Base-by-base conservation (phyloP, 2,329 filamentous ascomycete genomes). In the Zasmidium citrigriseum region DNA sequence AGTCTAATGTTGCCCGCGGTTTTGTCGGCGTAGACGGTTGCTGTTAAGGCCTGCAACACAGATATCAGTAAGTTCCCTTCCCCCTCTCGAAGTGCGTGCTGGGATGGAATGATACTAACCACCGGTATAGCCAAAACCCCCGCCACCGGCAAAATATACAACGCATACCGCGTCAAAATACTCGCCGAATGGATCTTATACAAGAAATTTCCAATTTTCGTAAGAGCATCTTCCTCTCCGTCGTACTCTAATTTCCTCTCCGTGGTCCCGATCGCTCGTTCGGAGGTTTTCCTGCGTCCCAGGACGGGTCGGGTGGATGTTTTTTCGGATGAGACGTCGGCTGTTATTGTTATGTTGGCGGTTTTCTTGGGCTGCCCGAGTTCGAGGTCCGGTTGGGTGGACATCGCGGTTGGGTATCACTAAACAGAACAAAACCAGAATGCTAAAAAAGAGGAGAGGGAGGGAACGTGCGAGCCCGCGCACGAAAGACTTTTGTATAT, bases 131-230 rank as follows among this genome's bases (percentile, higher is more conserved):
- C 85, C 52, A 90, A 78, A 23, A 88, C 68, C 16, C 87, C 59
- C 47, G 81, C 85, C 25, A 90, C 76, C 4, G 88, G 88, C 22
- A 87, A 74, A 62, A 90, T 82, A 68, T 89, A 90, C 62, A 90
- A 79, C 49, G 89, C 76, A 69, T 90, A 90, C 48, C 87, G 80
- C 3, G 85, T 87, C 60, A 89, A 68, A 62, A 86, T 78, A 7
- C 85, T 87, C 68, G 86, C 86, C 65, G 80, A 78, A 59, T 89
- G 76, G 61, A 90, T 80, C 71, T 83, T 87, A 67, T 81, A 80
- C 74, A 90, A 88, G 34, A 90, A 69, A 59, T 80, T 80, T 46
- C 88, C 88, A 79, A 90, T 84, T 60, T 82, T 82, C 65, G 86
- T 90, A 62, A 90, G 75, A 27, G 80, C 78, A 27, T 82, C 72